Base-by-base conservation (phyloP, 805 yeast species). In the Candida nanaspora region DNA sequence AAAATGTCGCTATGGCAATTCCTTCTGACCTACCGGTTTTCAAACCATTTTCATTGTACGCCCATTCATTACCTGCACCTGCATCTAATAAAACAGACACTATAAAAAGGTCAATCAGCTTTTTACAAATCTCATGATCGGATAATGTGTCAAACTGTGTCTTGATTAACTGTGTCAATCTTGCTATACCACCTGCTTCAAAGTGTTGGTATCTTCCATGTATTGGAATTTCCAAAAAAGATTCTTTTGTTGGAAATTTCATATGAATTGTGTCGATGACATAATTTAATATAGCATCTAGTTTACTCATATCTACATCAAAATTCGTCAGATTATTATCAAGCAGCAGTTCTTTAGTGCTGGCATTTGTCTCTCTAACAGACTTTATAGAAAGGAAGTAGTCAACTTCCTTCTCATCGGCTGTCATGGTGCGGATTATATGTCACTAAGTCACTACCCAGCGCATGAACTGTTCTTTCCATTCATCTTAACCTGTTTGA, bases 161-260 rank as follows among this genome's bases (percentile, higher is more conserved):
- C 4, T 49, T 38, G 22, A 78, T 66, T 42, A 78, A 51, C 2
- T 47, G 42, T 16, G 67, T 70, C 33, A 78, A 62, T 32, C 84
- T 67, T 15, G 55, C 56, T 27, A 53, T 51, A n/a, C 64, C 69
- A 30, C 74, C 74, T n/a, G 16, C 34, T 49, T 78, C 76, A 51
- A 79, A 67, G 54, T 79, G 85, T 49, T 77, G 82, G 75, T 79
- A 78, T 41, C 86, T 65, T 2, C 85, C 85, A 55, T 79, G 85
- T 8, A 81, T 77, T 4, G 86, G 84, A 40, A 79, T 79, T 1
- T 56, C 46, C 3, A 55, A 50, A 28, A 69, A 68, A 21, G 57
- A 46, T 27, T 54, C 62, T 10, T 69, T 59, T 3, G 65, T 59
- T 0, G 68, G 70, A 45, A 70, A 79, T 35, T 72, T 72, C 11